phyloP scores from a whole-genome alignment of 73 alveolate genomes.

The Blepharisma stoltei region DNA sequence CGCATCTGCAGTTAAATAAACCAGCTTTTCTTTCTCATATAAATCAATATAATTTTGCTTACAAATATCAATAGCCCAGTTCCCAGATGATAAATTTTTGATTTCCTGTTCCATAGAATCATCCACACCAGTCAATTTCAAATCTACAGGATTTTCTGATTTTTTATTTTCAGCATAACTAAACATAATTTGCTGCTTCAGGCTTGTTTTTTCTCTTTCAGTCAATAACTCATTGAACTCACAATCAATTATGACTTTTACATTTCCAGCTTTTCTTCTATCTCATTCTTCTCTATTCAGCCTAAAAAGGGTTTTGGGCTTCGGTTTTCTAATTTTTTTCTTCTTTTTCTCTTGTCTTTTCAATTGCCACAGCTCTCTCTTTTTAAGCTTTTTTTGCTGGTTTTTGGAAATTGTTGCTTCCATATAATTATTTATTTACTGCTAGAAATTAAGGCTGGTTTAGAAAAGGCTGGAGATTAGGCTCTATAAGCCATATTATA shows the following conservation, averaged over 20 bases:
- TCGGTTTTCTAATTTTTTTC: conserved; percentile 37
- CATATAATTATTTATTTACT: conserved; percentile 34
- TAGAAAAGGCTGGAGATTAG: too few relatives aligned
- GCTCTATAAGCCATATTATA: too few relatives aligned
- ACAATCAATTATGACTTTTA: conserved; percentile 78
- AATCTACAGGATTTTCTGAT: conserved; percentile 68
- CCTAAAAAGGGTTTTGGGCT: conserved; percentile 2
- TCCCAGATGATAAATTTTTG: conserved; percentile 48
- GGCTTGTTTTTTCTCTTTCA: conserved; percentile 68
- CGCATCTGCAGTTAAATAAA: conserved; percentile 94
- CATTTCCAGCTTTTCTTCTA: conserved; percentile 3
- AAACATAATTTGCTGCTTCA: conserved; percentile 70
- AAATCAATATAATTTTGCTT: conserved; percentile 45
- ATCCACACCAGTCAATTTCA: conserved; percentile 61
- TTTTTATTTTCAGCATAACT: conserved; percentile 69
- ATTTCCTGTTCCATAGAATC: conserved; percentile 41
- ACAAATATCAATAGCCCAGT: conserved; percentile 61
- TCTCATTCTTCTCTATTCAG: conserved; percentile 24
- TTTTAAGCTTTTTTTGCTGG: conserved; percentile 55
- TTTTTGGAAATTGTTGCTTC: conserved; percentile 34
- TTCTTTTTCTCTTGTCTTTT: conserved; percentile 50
- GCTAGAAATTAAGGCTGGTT: too few relatives aligned
- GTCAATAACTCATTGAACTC: conserved; percentile 79
- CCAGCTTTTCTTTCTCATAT: conserved; percentile 54
- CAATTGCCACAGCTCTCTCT: conserved; percentile 34